Percentiles rank a stretch among this genome's conserved stretches.
These are phyloP conservation scores for Penicillium nordicum DNA, from an alignment of 2,329 filamentous ascomycete species.

Conservation along the genomic window DNA sequence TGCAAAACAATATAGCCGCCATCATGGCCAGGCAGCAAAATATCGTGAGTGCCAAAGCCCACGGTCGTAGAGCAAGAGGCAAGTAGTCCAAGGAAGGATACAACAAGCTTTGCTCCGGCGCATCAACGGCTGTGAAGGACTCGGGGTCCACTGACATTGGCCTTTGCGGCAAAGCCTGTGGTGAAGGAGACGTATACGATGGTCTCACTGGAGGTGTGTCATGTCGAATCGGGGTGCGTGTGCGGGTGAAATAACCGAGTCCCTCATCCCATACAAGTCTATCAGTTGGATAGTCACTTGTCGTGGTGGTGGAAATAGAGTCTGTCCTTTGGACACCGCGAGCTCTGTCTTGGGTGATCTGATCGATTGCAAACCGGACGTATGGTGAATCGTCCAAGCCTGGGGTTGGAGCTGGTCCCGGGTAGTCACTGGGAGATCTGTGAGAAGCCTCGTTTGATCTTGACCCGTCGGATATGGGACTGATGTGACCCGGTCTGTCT, in stretches of 20 bases:
- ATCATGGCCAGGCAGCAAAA: conserved; percentile 67
- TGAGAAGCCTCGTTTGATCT: conserved; percentile 25
- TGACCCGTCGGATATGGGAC: conserved; percentile 19
- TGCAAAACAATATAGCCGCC: conserved; percentile 67
- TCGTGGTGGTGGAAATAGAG: conserved; percentile 33
- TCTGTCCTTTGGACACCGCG: conserved; percentile 53
- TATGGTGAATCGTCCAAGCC: conserved; percentile 82
- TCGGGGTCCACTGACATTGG: conserved; percentile 34
- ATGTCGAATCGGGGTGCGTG: conserved; percentile 28
- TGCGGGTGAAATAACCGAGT: conserved; percentile 42
- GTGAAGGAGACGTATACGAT: conserved; percentile 31
- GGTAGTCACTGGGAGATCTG: conserved; percentile 28
- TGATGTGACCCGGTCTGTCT: conserved; percentile 21
- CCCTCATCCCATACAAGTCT: conserved; percentile 49
- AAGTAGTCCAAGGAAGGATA: conserved; percentile 63
- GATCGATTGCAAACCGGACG: conserved; percentile 84
- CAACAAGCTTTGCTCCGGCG: conserved; percentile 42
- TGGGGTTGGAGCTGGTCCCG: conserved; percentile 58
- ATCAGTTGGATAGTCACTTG: conserved; percentile 49
- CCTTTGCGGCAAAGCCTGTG: conserved; percentile 34
- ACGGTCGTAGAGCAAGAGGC: conserved; percentile 66
- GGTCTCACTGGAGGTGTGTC: conserved; percentile 33
- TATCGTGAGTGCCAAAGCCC: conserved; percentile 60
- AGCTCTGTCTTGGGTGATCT: conserved; percentile 71
- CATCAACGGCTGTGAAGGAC: conserved; percentile 49